These are phyloP conservation scores for Tuber indicum DNA, from an alignment of 495 filamentous ascomycete species.

Conservation along the genomic window DNA sequence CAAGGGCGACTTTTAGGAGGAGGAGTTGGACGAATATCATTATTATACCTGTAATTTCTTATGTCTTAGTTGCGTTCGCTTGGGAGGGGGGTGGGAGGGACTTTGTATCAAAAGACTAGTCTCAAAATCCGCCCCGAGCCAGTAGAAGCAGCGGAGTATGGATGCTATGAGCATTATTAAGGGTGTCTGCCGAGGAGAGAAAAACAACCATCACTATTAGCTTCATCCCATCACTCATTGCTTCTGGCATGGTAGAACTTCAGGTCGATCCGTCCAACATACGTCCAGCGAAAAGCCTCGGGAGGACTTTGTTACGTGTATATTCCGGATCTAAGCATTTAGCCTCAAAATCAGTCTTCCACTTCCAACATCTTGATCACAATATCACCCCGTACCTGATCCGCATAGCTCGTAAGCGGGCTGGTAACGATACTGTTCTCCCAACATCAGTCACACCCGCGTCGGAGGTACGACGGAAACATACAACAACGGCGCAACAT, in stretches of 20 bases:
- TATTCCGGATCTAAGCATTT: constrained; percentile 63
- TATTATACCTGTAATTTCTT: constrained; percentile 47
- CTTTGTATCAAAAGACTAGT: constrained; percentile 74
- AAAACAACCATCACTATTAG: neutral
- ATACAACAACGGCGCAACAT: constrained; percentile 36
- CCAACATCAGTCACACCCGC: neutral
- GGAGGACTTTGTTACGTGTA: constrained; percentile 71
- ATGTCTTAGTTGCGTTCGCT: neutral
- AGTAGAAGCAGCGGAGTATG: constrained; percentile 91
- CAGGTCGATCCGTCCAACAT: constrained; percentile 14
- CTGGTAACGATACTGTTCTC: constrained; percentile 35
- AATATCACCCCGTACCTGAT: constrained; percentile 32
- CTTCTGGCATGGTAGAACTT: neutral
- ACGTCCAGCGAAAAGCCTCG: constrained; percentile 69
- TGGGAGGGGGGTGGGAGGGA: neutral
- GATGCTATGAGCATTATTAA: constrained; percentile 96
- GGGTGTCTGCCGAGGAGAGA: constrained; percentile 63
- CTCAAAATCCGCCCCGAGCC: constrained; percentile 81
- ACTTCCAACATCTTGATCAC: neutral
- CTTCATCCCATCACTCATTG: neutral
- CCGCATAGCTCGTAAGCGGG: constrained; percentile 41
- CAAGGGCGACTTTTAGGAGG: constrained; percentile 82
- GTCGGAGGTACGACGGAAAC: neutral
- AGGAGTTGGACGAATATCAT: constrained; percentile 79
- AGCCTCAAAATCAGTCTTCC: constrained; percentile 11